These are phyloP conservation scores for Monosporascus sp. DNA, from an alignment of 2,329 filamentous ascomycete genomes.

Conservation along the genomic window DNA sequence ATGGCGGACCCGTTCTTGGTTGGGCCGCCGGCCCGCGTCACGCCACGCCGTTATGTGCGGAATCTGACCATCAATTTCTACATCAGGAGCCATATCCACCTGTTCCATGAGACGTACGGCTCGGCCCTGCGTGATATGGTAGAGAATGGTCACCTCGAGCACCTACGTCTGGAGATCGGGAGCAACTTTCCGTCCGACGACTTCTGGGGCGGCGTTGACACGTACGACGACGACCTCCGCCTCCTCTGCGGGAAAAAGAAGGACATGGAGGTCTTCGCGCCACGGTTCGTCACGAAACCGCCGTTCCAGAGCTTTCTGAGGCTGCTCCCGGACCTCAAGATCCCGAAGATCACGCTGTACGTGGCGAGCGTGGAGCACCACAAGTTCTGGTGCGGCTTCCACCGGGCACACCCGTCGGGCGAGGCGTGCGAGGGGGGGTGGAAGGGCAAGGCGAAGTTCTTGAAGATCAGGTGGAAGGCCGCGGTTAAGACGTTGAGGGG, in stretches of 20 bases:
- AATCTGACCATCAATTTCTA: conserved; percentile 18
- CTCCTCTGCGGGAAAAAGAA: conserved; percentile 7
- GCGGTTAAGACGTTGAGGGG: conserved; percentile 13
- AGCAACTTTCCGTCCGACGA: conserved; percentile 16
- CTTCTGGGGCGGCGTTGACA: conserved; percentile 19
- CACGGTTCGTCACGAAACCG: conserved; percentile 15
- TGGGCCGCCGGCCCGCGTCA: conserved; percentile 10
- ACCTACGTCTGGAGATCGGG: conserved; percentile 17
- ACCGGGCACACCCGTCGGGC: conserved; percentile 12
- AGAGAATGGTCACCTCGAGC: conserved; percentile 14
- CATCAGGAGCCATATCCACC: conserved; percentile 13
- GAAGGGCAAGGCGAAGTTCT: conserved; percentile 10
- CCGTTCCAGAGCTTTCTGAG: conserved; percentile 24
- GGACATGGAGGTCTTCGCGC: conserved; percentile 10
- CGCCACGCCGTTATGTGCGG: conserved; percentile 20
- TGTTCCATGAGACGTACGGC: conserved; percentile 15
- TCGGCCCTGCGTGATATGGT: conserved; percentile 19
- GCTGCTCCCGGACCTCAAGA: conserved; percentile 13
- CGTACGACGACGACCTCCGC: conserved; percentile 4
- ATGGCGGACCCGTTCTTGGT: conserved; percentile 14
- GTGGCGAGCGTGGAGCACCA: conserved; percentile 17
- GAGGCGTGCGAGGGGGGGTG: conserved; percentile 16
- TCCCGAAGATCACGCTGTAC: conserved; percentile 11
- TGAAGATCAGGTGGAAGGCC: conserved; percentile 15
- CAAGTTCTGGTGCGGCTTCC: conserved; percentile 22